Evolutionary conservation across 306 rosid genomes (phyloP), one percentile per base, ranked within the genome.

Genomic region (Castanea mollissima): DNA sequence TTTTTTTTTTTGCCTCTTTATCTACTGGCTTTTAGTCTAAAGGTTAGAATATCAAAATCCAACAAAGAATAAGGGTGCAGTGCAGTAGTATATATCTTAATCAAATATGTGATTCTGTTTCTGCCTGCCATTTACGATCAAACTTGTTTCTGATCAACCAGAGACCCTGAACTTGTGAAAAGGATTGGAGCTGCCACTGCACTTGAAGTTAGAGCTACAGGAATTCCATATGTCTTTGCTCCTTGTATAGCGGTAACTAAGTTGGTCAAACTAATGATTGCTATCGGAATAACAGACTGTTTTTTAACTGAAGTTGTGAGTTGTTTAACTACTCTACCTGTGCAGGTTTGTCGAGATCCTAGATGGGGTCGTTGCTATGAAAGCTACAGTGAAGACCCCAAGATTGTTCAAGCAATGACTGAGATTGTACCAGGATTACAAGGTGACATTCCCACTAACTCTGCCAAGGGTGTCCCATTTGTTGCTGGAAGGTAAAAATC

Each of bases 141-240:
- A 41, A 41, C 46, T 41, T 41, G 46, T 41, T 41, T 8, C 46
- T 41, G 46, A 41, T 41, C 46, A 41, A 41, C 46, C 72, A 68
- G 72, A 34, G 72, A 68, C 16, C 52, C 72, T 18, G 52, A 68
- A 19, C 27, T 68, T 34, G 72, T 35, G 4, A 35, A 68, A 46
- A 68, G 72, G 52, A 68, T 68, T 68, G 72, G 72, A 15, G 72
- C 72, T 34, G 72, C 72, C 4, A 68, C 72, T 35, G 72, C 72
- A 2, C 72, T 68, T 68, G 72, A 68, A 34, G 72, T 10, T 35
- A 68, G 52, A 68, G 72, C 72, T 19, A 68, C 72, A 16, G 72
- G 72, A 6, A 68, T 68, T 20, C 51, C 52, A 8, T 68, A 68
- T 34, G 72, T 34, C 38, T 68, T 68, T 68, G 72, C 52, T 18